A percentile compares a stretch with the other conserved stretches of the same genome.
Conservation (phyloP, 768 basidiomycete genomes). For the Flagelloscypha sp. region DNA sequence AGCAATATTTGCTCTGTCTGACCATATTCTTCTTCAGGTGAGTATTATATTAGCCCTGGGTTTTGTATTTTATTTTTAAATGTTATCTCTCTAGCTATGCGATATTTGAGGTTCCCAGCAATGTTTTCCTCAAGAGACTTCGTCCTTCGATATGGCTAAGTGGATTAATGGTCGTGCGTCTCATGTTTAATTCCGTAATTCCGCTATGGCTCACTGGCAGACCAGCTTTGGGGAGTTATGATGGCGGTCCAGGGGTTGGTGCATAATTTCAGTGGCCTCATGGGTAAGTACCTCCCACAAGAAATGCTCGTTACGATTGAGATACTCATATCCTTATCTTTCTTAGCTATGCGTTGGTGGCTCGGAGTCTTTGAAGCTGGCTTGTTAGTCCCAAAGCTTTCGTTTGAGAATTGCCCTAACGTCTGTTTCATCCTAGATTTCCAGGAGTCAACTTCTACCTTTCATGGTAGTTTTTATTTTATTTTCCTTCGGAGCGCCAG, state of each 20-base stretch:
- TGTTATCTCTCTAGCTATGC: constrained; percentile 43
- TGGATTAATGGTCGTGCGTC: constrained; percentile 64
- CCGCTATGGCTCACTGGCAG: no score
- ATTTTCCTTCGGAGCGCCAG: not conserved
- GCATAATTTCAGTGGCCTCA: constrained; percentile 57
- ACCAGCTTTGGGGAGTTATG: constrained; percentile 63
- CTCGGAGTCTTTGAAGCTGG: constrained; percentile 72
- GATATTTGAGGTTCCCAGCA: constrained; percentile 71
- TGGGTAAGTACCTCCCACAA: constrained; percentile 35
- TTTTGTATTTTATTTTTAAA: constrained; percentile 10
- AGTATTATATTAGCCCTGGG: constrained; percentile 1
- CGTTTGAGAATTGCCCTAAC: not conserved
- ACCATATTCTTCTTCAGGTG: constrained; percentile 52
- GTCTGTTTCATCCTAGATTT: constrained; percentile 12
- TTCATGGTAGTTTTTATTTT: constrained; percentile 45
- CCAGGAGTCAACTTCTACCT: constrained; percentile 65
- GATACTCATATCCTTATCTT: no score
- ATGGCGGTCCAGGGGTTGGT: constrained; percentile 74
- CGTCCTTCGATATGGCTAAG: constrained; percentile 76
- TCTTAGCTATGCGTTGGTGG: constrained; percentile 61
- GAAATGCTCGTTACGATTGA: no score
- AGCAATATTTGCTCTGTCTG: constrained; percentile 56
- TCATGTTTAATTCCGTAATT: no score
- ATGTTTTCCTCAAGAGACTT: constrained; percentile 63
- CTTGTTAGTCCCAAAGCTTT: constrained; percentile 21